These are phyloP conservation scores for Colletotrichum camelliae DNA, from an alignment of 2,329 filamentous ascomycete genomes.

Conservation along the genomic window DNA sequence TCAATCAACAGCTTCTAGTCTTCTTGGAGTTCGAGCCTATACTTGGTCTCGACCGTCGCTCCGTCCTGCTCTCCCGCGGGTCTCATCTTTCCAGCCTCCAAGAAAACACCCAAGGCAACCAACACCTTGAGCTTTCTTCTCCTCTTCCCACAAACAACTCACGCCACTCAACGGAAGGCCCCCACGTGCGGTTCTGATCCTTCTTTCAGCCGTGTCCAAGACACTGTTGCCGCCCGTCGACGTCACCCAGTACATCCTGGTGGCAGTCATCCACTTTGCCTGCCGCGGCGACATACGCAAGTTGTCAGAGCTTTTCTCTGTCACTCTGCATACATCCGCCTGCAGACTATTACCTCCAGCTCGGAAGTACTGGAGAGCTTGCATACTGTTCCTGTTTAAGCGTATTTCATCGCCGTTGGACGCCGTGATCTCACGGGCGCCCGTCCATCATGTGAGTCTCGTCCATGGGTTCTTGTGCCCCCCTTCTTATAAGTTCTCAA, in stretches of 20 bases:
- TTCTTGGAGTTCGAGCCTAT: not conserved
- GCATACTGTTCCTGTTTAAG: not conserved
- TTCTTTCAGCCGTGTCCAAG: not conserved
- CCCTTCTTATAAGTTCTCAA: not conserved
- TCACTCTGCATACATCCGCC: not conserved
- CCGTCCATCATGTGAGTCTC: constrained; percentile 13
- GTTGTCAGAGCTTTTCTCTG: constrained; percentile 1
- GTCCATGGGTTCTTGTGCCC: not conserved
- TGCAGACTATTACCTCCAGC: constrained; percentile 5
- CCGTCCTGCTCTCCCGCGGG: not conserved
- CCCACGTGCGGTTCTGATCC: constrained; percentile 14
- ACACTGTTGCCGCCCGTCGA: not conserved
- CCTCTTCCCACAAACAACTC: not conserved
- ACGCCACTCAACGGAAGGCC: not conserved
- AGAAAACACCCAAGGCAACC: not conserved
- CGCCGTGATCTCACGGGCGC: constrained; percentile 15
- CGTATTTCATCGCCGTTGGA: not conserved
- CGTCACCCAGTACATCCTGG: constrained; percentile 17
- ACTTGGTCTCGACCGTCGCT: not conserved
- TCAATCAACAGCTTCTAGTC: constrained; percentile 2
- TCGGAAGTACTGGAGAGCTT: not conserved
- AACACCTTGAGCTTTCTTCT: not conserved
- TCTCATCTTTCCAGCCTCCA: not conserved
- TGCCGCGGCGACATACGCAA: constrained; percentile 5
- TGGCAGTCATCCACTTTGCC: constrained; percentile 1